These are phyloP conservation scores for Datura wrightii DNA, from an alignment of 257 asterid genomes.

Conservation along the genomic window DNA sequence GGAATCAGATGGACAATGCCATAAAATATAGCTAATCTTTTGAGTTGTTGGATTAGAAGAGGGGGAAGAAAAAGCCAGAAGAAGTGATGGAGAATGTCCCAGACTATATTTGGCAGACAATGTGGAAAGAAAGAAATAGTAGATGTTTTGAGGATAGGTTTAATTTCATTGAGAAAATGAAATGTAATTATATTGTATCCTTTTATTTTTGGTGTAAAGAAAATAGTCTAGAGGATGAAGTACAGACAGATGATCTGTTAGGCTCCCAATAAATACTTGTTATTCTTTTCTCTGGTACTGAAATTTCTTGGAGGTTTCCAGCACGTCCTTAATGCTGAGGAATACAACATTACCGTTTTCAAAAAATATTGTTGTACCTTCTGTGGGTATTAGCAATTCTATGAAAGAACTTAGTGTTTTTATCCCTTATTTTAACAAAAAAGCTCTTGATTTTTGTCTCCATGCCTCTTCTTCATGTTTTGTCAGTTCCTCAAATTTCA, in stretches of 20 bases:
- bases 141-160: neutral
- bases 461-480: no score
- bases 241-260: neutral
- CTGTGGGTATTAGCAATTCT: no score
- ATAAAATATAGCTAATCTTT: neutral
- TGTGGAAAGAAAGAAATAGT: slow-evolving; percentile 9
- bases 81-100: slow-evolving; percentile 12
- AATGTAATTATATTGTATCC: neutral
- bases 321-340: neutral
- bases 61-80: neutral
- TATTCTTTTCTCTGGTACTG: neutral
- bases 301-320: neutral
- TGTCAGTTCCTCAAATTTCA: no score
- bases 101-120: neutral
- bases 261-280: neutral
- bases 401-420: no score
- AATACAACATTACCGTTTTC: neutral
- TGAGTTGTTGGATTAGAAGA: neutral
- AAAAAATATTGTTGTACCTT: neutral
- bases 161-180: neutral
- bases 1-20: slow-evolving; percentile 5
- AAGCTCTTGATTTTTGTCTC: no score
- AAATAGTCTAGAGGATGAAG: slow-evolving; percentile 7
- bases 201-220: neutral
- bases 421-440: no score